Evolutionary conservation across 495 filamentous ascomycete genomes (phyloP).

Genomic region (Tuber borchii): DNA sequence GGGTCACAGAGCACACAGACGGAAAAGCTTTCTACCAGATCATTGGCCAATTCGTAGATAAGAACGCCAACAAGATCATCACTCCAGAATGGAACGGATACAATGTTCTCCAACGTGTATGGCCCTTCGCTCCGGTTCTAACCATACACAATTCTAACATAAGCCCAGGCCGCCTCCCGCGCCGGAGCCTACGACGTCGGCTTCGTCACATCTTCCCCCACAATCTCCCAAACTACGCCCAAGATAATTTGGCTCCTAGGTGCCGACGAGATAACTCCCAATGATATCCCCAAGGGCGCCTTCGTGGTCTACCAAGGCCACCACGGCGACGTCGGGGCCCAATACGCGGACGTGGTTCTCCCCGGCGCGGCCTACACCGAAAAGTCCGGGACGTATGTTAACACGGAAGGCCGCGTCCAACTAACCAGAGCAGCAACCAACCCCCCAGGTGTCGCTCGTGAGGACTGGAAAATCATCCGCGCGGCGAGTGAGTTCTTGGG

Average conservation of each 20-base stretch:
- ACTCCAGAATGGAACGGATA: conserved; percentile 94
- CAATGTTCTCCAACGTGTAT: conserved; percentile 80
- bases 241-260: conserved; percentile 97
- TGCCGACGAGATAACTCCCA: conserved; percentile 75
- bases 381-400: conserved; percentile 93
- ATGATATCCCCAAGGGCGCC: conserved; percentile 83
- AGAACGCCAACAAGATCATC: conserved; percentile 78
- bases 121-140: neutral
- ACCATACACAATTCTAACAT: conserved; percentile 2
- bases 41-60: conserved; percentile 82
- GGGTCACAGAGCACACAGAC: conserved; percentile 79
- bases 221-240: conserved; percentile 70
- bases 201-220: conserved; percentile 73
- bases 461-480: conserved; percentile 98
- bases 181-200: conserved; percentile 91
- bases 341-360: conserved; percentile 87
- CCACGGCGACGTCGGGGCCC: conserved; percentile 87
- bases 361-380: conserved; percentile 94
- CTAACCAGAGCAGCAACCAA: conserved; percentile 81
- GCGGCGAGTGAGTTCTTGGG: conserved; percentile 87
- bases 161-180: conserved; percentile 60
- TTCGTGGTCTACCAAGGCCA: conserved; percentile 98
- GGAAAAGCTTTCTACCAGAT: conserved; percentile 87
- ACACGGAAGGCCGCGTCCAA: conserved; percentile 93
- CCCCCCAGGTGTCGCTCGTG: conserved; percentile 77